Evolutionary conservation across 1,284 basidiomycete genomes (phyloP), one percentile per base, ranked within the genome.

Genomic region (Filobasidium uniguttulatum): DNA sequence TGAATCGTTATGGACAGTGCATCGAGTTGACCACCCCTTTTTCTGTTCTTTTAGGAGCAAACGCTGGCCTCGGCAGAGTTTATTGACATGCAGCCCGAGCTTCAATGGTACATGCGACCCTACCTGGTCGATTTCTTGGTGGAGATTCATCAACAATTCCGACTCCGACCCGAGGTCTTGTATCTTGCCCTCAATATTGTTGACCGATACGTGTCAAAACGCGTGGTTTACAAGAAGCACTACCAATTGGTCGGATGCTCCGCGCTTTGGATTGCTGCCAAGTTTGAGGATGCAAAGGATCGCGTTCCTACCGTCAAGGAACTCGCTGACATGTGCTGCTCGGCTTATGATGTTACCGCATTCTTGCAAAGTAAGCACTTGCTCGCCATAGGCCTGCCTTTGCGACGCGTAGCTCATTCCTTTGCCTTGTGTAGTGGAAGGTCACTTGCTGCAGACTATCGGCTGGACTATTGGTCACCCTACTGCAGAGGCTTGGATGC

Each of bases 211-310:
- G 88, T 98, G 26, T 97, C 94, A 47, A 89, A 91, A 60, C 86
- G 94, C 40, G 85, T 98, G 59, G 94, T 98, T 49, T 97, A 90
- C 73, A 90, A 91, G 74, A 94, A 94, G 70, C 94, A 99, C 72
- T 98, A 97, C 68, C 94, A 99, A 67, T 84, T 99, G 46, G 93
- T 98, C 48, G 94, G 94, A 29, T 98, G 94, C 63, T 88, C 93
- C 12, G 90, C 94, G 19, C 77, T 99, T 4, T 93, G 93, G 89
- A 97, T 98, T 60, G 94, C 94, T 5, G 86, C 94, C 61, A 99
- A 99, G 72, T 99, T 94, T 62, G 94, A 99, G 71, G 94, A 99
- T 65, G 84, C 91, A 36, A 98, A 99, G 72, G 93, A 98, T 66
- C 86, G 89, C 54, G 90, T 98, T 2, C 94, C 94, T 9, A 85